phyloP scores from a whole-genome alignment of 441 rosid species.

The Croton setiger region DNA sequence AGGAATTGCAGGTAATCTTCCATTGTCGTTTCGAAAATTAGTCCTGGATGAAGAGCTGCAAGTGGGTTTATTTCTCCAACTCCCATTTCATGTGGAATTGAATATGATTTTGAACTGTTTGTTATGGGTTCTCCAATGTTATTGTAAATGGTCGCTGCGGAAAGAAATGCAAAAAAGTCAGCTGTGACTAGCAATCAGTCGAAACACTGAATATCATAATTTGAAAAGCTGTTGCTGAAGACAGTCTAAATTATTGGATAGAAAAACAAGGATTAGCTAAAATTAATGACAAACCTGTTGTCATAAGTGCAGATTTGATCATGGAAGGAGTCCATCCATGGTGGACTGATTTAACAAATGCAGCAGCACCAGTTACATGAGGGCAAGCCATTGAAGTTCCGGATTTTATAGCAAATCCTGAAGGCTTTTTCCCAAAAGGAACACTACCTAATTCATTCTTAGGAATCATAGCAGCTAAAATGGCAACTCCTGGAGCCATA shows the following conservation, averaged over 20 bases:
- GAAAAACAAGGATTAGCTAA: neutral
- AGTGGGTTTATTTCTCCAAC: conserved; percentile 62
- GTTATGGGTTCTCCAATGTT: conserved; percentile 43
- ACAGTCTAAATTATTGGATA: too few relatives aligned
- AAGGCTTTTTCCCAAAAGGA: conserved; percentile 31
- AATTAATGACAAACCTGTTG: conserved; percentile 43
- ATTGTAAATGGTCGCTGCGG: conserved; percentile 52
- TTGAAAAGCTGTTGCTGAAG: too few relatives aligned
- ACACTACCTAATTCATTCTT: conserved; percentile 25
- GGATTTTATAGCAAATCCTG: conserved; percentile 41
- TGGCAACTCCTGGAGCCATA: conserved; percentile 72
- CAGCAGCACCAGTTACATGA: conserved; percentile 76
- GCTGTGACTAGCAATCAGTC: too few relatives aligned
- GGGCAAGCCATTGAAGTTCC: conserved; percentile 95
- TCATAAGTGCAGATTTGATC: conserved; percentile 84
- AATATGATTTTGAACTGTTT: conserved; percentile 39
- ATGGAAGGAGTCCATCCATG: conserved; percentile 58
- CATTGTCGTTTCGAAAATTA: conserved; percentile 55
- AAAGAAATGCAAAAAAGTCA: neutral
- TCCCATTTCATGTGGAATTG: conserved; percentile 65
- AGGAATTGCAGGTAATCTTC: conserved; percentile 55
- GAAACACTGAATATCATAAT: too few relatives aligned
- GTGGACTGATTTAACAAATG: conserved; percentile 52
- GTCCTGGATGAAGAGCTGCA: conserved; percentile 64
- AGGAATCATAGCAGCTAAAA: conserved; percentile 65